Evolutionary conservation across 768 basidiomycete species (phyloP).

Genomic region (Lactarius sp.): DNA sequence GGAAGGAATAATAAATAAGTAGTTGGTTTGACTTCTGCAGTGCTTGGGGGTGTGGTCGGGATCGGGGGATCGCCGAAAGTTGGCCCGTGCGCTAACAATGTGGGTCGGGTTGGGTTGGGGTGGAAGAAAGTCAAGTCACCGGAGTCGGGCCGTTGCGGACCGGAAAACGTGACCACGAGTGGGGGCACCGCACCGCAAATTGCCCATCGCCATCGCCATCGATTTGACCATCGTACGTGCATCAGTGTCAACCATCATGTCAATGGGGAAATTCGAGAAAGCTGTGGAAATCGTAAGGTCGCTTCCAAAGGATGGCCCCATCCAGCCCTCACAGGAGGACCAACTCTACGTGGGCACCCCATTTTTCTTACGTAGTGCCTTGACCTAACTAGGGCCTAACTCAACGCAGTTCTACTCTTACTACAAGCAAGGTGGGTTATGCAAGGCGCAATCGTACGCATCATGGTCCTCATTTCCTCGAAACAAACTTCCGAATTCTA

Average conservation of each 20-base stretch:
- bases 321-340: slow-evolving; percentile 67
- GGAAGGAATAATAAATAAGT: background rate
- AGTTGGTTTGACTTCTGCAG: slow-evolving; percentile 5
- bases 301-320: slow-evolving; percentile 76
- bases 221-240: slow-evolving; percentile 4
- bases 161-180: background rate
- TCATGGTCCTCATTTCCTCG: slow-evolving; percentile 16
- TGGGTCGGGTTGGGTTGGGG: background rate
- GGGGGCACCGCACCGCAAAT: no score
- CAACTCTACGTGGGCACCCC: slow-evolving; percentile 66
- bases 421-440: slow-evolving; percentile 80
- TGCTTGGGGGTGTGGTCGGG: background rate
- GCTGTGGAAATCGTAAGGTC: slow-evolving; percentile 60
- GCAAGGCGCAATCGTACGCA: slow-evolving; percentile 11
- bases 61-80: slow-evolving; percentile 1
- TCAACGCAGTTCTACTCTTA: slow-evolving; percentile 77
- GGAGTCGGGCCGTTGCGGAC: background rate
- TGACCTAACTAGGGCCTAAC: slow-evolving; percentile 4
- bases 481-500: slow-evolving; percentile 30
- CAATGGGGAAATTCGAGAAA: slow-evolving; percentile 68
- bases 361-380: slow-evolving; percentile 15
- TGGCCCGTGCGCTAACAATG: slow-evolving; percentile 1
- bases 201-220: slow-evolving; percentile 4
- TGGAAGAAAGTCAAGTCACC: background rate
- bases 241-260: slow-evolving; percentile 41